A percentile compares a stretch with the other conserved stretches of the same genome.
Evolutionary conservation across 352 stramenopile species (phyloP).

Genomic region (Phytophthora kernoviae): DNA sequence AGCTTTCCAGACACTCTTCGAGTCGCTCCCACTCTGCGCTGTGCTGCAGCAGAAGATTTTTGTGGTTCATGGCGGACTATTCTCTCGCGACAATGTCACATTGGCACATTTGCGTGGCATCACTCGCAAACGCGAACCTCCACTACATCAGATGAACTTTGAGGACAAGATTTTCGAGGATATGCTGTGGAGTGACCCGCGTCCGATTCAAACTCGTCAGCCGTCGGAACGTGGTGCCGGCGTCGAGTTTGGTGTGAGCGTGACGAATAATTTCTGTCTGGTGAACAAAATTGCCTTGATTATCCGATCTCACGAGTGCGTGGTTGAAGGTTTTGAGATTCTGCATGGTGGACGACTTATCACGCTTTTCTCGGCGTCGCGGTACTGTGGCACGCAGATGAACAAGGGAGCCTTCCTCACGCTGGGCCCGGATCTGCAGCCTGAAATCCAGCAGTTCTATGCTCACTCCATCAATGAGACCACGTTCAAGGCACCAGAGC

Average conservation of each 20-base stretch:
- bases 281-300: conserved; percentile 93
- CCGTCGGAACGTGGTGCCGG: conserved; percentile 89
- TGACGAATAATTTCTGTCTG: conserved; percentile 95
- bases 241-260: conserved; percentile 92
- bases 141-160: conserved; percentile 86
- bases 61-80: conserved; percentile 94
- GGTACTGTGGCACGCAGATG: conserved; percentile 92
- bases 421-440: conserved; percentile 89
- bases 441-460: conserved; percentile 95
- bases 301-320: conserved; percentile 94
- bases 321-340: conserved; percentile 92
- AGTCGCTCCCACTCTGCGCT: conserved; percentile 88
- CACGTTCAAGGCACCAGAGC: conserved; percentile 72
- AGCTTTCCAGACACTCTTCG: conserved; percentile 84
- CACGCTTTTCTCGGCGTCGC: conserved; percentile 92
- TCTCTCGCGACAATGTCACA: conserved; percentile 91
- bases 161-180: conserved; percentile 95
- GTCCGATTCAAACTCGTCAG: conserved; percentile 73
- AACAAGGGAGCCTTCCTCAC: conserved; percentile 94
- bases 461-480: conserved; percentile 85
- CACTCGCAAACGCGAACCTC: conserved; percentile 90
- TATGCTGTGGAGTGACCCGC: conserved; percentile 93
- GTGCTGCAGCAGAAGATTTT: conserved; percentile 93
- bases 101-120: conserved; percentile 91
- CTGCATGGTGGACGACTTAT: conserved; percentile 89